Percentiles rank a stretch among this genome's conserved stretches.
phyloP scores from a whole-genome alignment of 2,329 filamentous ascomycete species.

The Dothistroma pini region DNA sequence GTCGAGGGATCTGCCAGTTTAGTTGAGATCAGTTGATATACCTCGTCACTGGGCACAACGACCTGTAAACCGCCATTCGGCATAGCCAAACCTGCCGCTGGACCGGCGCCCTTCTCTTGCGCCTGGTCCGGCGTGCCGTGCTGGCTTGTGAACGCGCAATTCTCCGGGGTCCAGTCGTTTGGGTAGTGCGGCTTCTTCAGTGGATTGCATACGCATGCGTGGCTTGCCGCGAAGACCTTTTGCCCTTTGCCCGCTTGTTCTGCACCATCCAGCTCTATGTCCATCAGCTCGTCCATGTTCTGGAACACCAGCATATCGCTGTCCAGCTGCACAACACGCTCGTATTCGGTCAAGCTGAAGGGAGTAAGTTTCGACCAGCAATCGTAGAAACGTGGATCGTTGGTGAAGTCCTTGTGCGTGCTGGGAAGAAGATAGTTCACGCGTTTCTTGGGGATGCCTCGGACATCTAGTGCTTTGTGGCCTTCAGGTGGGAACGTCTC shows the following conservation, averaged over 20 bases:
- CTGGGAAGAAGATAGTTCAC: constrained; percentile 71
- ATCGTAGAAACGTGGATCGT: constrained; percentile 82
- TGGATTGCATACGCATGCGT: constrained; percentile 85
- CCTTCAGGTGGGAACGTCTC: constrained; percentile 67
- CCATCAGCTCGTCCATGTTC: constrained; percentile 94
- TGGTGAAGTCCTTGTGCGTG: constrained; percentile 62
- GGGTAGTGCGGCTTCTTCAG: constrained; percentile 76
- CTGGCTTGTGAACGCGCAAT: constrained; percentile 60
- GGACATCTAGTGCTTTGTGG: constrained; percentile 63
- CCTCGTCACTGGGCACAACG: constrained; percentile 53
- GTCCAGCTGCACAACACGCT: constrained; percentile 78
- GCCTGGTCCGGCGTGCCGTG: constrained; percentile 50
- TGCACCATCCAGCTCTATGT: constrained; percentile 65
- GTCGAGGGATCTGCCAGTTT: constrained; percentile 47
- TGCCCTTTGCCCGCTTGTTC: constrained; percentile 51
- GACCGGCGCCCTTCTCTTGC: constrained; percentile 49
- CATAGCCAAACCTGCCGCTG: constrained; percentile 53
- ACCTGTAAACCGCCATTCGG: constrained; percentile 60
- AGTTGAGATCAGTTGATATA: constrained; percentile 52
- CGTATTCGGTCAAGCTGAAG: constrained; percentile 73
- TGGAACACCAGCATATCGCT: constrained; percentile 78
- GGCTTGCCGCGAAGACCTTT: constrained; percentile 74
- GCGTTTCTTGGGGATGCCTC: constrained; percentile 65
- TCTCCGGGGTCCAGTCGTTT: constrained; percentile 60
- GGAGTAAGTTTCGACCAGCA: constrained; percentile 84